These are phyloP conservation scores for Solanum microdontum DNA, from an alignment of 257 asterid species.

Conservation along the genomic window DNA sequence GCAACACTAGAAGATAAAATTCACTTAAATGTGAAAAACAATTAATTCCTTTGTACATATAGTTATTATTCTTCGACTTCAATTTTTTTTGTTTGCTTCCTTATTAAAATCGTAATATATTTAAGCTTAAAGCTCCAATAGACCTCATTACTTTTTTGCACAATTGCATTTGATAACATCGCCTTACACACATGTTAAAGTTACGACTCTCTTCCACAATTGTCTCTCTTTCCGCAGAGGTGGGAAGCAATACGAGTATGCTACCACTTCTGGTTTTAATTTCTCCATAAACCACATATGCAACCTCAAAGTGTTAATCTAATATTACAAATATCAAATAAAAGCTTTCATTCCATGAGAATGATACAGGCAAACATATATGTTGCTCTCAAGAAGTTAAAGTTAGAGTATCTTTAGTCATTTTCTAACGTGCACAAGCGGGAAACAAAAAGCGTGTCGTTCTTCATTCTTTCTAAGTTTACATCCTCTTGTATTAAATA, in stretches of 20 bases:
- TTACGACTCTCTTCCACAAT: not conserved
- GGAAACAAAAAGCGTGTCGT: not conserved
- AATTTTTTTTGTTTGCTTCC: not conserved
- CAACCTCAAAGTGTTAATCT: not conserved
- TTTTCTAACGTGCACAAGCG: not conserved
- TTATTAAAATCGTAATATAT: not conserved
- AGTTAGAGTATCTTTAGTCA: not conserved
- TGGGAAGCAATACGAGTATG: not conserved
- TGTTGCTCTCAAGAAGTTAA: not conserved
- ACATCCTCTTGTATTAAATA: not conserved
- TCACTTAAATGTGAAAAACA: not conserved
- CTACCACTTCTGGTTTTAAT: not conserved
- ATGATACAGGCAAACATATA: not conserved
- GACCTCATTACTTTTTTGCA: not conserved
- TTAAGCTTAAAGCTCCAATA: not conserved
- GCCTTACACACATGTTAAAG: not conserved
- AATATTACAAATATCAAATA: not conserved
- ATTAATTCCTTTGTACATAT: not conserved
- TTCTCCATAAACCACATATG: not conserved
- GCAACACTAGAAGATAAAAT: not conserved
- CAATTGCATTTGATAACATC: not conserved
- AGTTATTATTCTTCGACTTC: not conserved
- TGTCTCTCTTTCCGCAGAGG: not conserved
- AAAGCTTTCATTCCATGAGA: not conserved
- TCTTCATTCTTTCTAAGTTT: not conserved